Conservation (phyloP, 2,329 filamentous ascomycete species). For the Colletotrichum sp. region DNA sequence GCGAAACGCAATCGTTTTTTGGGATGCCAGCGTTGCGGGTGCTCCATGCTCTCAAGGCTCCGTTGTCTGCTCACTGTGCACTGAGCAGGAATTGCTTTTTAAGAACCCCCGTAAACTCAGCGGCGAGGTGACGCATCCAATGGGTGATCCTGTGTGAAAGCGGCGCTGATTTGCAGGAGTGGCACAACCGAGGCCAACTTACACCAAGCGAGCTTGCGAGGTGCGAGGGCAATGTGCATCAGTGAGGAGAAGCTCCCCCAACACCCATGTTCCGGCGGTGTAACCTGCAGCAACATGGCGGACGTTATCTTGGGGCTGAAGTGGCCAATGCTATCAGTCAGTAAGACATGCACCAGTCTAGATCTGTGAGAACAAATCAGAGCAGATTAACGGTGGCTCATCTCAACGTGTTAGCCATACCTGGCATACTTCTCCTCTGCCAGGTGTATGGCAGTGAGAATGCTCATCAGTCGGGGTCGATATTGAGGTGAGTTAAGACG, state of each 20-base stretch:
- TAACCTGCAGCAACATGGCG: background rate
- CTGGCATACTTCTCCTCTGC: background rate
- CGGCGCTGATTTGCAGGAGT: background rate
- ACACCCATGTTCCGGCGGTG: background rate
- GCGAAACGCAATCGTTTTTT: background rate
- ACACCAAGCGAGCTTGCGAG: background rate
- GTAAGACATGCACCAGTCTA: background rate
- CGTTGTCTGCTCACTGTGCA: background rate
- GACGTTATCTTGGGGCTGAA: background rate
- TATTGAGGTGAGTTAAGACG: background rate
- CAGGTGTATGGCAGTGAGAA: background rate
- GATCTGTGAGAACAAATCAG: background rate
- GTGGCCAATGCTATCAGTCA: background rate
- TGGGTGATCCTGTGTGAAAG: background rate
- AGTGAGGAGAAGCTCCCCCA: background rate
- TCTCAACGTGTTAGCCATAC: background rate
- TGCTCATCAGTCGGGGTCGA: background rate
- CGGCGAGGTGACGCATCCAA: background rate
- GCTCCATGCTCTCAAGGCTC: background rate
- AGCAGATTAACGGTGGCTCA: background rate
- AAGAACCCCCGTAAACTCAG: background rate
- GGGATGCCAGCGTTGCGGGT: background rate
- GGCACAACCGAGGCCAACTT: background rate
- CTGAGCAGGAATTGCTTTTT: background rate
- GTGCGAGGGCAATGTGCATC: background rate